Conservation (phyloP, 1,139 yeast genomes). For the Citeromyces hawaiiensis region DNA sequence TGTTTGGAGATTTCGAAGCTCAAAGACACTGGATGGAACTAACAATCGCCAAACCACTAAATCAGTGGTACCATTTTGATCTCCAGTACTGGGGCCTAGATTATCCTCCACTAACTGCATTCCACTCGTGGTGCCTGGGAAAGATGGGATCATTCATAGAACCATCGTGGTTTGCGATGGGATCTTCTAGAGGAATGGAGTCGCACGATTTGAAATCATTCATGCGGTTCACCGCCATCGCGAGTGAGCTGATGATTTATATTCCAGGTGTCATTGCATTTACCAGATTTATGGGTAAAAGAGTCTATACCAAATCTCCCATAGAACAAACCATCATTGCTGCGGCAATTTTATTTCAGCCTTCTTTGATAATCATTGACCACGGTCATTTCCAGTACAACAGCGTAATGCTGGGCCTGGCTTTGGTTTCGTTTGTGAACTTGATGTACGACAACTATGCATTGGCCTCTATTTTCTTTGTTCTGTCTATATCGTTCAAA, state of each 20-base stretch:
- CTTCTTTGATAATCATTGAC: conserved; percentile 72
- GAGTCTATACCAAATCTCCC: conserved; percentile 34
- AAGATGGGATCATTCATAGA: conserved; percentile 51
- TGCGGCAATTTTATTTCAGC: conserved; percentile 67
- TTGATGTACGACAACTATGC: conserved; percentile 50
- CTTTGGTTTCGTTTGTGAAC: conserved; percentile 55
- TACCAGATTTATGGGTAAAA: conserved; percentile 53
- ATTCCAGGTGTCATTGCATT: conserved; percentile 71
- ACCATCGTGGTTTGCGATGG: conserved; percentile 64
- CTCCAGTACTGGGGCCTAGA: conserved; percentile 93
- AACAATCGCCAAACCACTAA: conserved; percentile 61
- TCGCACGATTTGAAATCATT: conserved; percentile 52
- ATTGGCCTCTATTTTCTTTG: conserved; percentile 70
- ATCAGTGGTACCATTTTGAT: conserved; percentile 82
- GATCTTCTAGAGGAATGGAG: conserved; percentile 66
- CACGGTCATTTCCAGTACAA: conserved; percentile 97
- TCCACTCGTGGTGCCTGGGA: conserved; percentile 77
- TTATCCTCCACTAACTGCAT: conserved; percentile 95
- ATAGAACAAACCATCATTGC: conserved; percentile 70
- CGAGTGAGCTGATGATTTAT: conserved; percentile 63
- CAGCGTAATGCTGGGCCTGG: conserved; percentile 83
- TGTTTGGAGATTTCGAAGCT: conserved; percentile 94
- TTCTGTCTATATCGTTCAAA: conserved; percentile 69
- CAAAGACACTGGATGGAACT: conserved; percentile 98
- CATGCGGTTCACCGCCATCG: conserved; percentile 70